A percentile compares a stretch with the other conserved stretches of the same genome.
Evolutionary conservation across 441 rosid species (phyloP).

Genomic region (Bruguiera hainesii): DNA sequence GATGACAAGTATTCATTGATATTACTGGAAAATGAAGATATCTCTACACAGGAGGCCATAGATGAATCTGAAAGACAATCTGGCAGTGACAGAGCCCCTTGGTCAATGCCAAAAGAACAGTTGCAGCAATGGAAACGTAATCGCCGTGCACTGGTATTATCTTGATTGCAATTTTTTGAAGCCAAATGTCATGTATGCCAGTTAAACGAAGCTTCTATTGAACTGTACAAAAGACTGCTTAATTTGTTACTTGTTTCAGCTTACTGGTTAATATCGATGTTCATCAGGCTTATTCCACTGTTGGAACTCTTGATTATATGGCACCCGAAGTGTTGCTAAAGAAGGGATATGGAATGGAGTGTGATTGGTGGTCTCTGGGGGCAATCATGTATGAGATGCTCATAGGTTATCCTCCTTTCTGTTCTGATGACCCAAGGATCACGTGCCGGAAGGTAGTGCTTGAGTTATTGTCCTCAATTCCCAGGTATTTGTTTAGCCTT

Average conservation of each 20-base stretch:
- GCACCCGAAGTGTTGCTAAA: slow-evolving; percentile 89
- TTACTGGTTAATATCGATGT: slow-evolving; percentile 16
- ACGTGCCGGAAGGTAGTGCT: slow-evolving; percentile 83
- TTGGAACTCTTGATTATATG: slow-evolving; percentile 98
- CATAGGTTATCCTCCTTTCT: slow-evolving; percentile 89
- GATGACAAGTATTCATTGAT: slow-evolving; percentile 81
- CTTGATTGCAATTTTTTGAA: slow-evolving; percentile 3
- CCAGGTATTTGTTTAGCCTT: slow-evolving; percentile 5
- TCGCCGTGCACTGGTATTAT: slow-evolving; percentile 83
- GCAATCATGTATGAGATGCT: slow-evolving; percentile 96
- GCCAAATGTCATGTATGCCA: no score
- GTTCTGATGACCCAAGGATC: slow-evolving; percentile 90
- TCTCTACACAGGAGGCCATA: slow-evolving; percentile 46
- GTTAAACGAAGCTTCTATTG: no score
- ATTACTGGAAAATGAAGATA: slow-evolving; percentile 63
- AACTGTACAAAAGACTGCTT: background rate
- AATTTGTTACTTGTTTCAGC: slow-evolving; percentile 13
- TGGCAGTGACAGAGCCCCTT: slow-evolving; percentile 52
- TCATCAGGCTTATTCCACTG: slow-evolving; percentile 87
- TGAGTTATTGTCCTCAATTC: slow-evolving; percentile 19
- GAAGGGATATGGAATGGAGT: slow-evolving; percentile 94
- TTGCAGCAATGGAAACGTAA: slow-evolving; percentile 87
- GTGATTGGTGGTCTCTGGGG: slow-evolving; percentile 99
- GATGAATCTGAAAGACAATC: slow-evolving; percentile 42
- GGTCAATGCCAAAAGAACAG: slow-evolving; percentile 86